phyloP scores from a whole-genome alignment of 108 stramenopile genomes.

The Heterococcus sp. region DNA sequence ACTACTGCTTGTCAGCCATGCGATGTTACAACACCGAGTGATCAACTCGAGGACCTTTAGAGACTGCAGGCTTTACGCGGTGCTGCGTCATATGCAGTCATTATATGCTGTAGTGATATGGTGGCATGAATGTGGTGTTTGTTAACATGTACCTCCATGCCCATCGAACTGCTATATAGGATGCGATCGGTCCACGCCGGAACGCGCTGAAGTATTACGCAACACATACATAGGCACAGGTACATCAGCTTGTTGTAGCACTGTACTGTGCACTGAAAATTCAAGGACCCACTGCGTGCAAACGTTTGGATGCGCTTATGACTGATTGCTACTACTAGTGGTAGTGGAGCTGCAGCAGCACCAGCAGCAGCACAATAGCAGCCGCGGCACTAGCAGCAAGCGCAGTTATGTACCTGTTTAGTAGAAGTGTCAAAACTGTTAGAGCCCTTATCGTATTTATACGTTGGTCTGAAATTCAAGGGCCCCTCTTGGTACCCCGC shows the following conservation, averaged over 20 bases:
- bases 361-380: not conserved
- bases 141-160: not conserved
- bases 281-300: not conserved
- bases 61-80: not conserved
- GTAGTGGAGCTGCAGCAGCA: not conserved
- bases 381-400: not conserved
- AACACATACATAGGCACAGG: not conserved
- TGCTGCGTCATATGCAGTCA: not conserved
- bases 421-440: conserved; percentile 47
- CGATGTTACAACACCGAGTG: not conserved
- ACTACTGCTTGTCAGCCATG: not conserved
- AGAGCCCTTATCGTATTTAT: conserved; percentile 59
- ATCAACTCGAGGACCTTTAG: not conserved
- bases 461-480: conserved; percentile 60
- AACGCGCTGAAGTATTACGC: conserved; percentile 1
- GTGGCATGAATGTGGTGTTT: not conserved
- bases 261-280: not conserved
- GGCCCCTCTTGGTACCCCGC: conserved; percentile 56
- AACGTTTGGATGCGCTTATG: not conserved
- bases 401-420: conserved; percentile 12
- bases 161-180: not conserved
- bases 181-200: conserved; percentile 40
- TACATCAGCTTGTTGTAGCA: too few species aligned
- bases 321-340: not conserved
- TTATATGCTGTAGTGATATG: not conserved